phyloP scores from a whole-genome alignment of 2,329 filamentous ascomycete genomes.

The Xenoacremonium recifei region DNA sequence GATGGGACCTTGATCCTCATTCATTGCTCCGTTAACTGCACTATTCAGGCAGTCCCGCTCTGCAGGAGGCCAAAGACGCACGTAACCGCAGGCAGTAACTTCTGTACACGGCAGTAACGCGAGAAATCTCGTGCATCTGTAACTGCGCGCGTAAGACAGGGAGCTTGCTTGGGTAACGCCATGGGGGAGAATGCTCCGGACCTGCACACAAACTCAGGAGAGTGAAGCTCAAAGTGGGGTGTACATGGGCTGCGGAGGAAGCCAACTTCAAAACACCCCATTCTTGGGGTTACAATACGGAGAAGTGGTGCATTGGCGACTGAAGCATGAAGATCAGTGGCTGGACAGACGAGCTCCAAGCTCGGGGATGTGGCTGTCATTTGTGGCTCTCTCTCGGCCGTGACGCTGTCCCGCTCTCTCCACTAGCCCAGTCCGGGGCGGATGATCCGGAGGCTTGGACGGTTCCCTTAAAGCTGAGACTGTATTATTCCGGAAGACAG shows the following conservation, averaged over 20 bases:
- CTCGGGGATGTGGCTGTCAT: slow-evolving; percentile 4
- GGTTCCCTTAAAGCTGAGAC: background rate
- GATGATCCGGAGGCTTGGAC: slow-evolving; percentile 19
- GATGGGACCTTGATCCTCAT: too few species aligned
- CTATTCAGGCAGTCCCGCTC: too few species aligned
- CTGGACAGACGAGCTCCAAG: slow-evolving; percentile 1
- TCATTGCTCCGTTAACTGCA: too few species aligned
- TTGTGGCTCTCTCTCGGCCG: slow-evolving; percentile 7
- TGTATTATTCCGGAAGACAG: too few species aligned
- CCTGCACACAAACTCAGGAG: background rate
- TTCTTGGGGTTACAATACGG: background rate
- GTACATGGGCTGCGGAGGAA: slow-evolving; percentile 5
- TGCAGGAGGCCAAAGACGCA: background rate
- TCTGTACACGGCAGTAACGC: too few species aligned
- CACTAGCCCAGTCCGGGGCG: slow-evolving; percentile 20
- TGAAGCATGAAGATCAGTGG: too few species aligned
- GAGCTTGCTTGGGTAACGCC: background rate
- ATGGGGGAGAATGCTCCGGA: background rate
- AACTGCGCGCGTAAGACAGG: background rate
- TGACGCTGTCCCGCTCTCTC: slow-evolving; percentile 13
- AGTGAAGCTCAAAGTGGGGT: slow-evolving; percentile 1
- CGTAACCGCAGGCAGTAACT: background rate
- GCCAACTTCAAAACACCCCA: slow-evolving; percentile 6
- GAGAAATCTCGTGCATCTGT: background rate
- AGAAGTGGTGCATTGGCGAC: too few species aligned